Conservation (phyloP, 257 asterid genomes). For the Nicotiana undulata region DNA sequence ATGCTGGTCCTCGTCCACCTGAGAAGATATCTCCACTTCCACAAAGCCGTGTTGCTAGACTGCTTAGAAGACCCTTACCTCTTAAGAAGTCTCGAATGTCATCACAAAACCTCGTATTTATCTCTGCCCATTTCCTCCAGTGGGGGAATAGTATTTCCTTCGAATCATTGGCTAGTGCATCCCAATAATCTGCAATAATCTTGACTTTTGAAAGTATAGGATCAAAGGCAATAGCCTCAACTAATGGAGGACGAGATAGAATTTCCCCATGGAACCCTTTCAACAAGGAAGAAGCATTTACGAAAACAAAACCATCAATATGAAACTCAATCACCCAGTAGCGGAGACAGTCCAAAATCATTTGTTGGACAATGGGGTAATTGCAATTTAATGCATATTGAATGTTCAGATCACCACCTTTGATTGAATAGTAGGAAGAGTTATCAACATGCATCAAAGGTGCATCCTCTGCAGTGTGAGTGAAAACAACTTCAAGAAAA, state of each 20-base stretch:
- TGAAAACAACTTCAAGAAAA: conserved; percentile 80
- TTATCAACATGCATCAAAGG: conserved; percentile 46
- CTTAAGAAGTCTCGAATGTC: conserved; percentile 76
- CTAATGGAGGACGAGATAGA: conserved; percentile 77
- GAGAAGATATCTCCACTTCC: conserved; percentile 86
- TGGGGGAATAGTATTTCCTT: conserved; percentile 61
- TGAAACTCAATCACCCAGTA: conserved; percentile 85
- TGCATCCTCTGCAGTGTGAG: conserved; percentile 51
- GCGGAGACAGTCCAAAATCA: conserved; percentile 76
- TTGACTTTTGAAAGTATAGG: conserved; percentile 77
- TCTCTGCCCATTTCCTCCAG: conserved; percentile 99
- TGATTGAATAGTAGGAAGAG: conserved; percentile 31
- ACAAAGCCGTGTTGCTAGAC: conserved; percentile 80
- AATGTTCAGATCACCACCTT: conserved; percentile 23
- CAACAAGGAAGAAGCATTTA: conserved; percentile 54
- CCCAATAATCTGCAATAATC: conserved; percentile 74
- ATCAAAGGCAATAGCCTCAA: conserved; percentile 85
- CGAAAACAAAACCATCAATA: conserved; percentile 77
- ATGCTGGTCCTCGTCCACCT: conserved; percentile 77
- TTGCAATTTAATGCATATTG: conserved; percentile 60
- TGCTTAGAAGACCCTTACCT: conserved; percentile 62
- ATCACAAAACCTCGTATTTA: conserved; percentile 44
- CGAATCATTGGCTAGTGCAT: conserved; percentile 32
- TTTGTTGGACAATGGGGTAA: conserved; percentile 59
- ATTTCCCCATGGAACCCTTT: conserved; percentile 56